These are phyloP conservation scores for Podospora sp. DNA, from an alignment of 495 filamentous ascomycete species.

Conservation along the genomic window DNA sequence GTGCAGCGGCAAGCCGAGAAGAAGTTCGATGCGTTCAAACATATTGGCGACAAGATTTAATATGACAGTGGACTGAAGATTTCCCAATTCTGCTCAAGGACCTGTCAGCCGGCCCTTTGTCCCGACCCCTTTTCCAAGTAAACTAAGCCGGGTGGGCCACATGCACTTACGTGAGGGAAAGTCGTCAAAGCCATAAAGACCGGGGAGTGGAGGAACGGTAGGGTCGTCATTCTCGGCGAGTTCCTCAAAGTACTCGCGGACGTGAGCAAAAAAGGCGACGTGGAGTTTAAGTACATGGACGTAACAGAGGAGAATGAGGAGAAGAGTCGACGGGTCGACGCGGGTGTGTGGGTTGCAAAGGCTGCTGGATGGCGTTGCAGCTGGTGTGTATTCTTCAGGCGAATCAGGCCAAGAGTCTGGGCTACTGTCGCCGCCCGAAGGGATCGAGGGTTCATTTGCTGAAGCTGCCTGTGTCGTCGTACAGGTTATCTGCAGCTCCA, in stretches of 20 bases:
- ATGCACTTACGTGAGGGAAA: slow-evolving; percentile 27
- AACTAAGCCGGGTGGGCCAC: background rate
- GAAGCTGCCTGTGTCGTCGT: too few species aligned
- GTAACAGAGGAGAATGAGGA: slow-evolving; percentile 30
- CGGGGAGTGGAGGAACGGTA: slow-evolving; percentile 23
- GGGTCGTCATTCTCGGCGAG: slow-evolving; percentile 24
- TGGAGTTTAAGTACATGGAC: slow-evolving; percentile 25
- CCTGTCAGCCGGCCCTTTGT: background rate
- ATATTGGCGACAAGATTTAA: slow-evolving; percentile 28
- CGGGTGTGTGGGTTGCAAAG: background rate
- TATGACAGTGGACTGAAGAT: slow-evolving; percentile 28
- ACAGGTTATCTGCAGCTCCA: background rate
- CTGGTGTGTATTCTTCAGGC: background rate
- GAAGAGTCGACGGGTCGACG: slow-evolving; percentile 22
- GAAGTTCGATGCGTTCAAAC: slow-evolving; percentile 26
- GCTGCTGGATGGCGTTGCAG: background rate
- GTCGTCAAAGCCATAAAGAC: slow-evolving; percentile 21
- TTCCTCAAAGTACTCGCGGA: slow-evolving; percentile 17
- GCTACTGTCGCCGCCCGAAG: background rate
- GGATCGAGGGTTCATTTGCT: too few species aligned
- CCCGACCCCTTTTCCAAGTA: background rate
- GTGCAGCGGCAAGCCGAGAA: slow-evolving; percentile 28
- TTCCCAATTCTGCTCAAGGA: slow-evolving; percentile 25
- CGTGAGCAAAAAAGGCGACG: slow-evolving; percentile 26
- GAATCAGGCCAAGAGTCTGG: background rate